Evolutionary conservation across 2,329 filamentous ascomycete genomes (phyloP), one percentile per base, ranked within the genome.

Genomic region (Trichoderma sp.): DNA sequence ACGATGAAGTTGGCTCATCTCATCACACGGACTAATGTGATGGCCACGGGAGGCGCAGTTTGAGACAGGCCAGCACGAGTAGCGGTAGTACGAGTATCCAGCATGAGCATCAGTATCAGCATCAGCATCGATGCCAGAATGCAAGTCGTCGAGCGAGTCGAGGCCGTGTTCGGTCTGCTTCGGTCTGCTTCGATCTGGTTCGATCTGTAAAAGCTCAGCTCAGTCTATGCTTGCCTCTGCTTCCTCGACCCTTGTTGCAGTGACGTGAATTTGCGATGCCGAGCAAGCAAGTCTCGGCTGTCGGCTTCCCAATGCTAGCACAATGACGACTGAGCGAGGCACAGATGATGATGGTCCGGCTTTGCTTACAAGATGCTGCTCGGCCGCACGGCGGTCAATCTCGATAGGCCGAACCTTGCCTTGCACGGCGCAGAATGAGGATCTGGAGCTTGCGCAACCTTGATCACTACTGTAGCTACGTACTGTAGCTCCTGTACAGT

Each of bases 381-480:
- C 67, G 67, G 67, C 54, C 67, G 35, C 67, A 69, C 22, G 39
- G 50, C 67, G 67, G 67, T 69, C 67, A 69, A 67, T 67, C 67
- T 67, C 59, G 57, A 45, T 58, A 19, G 39, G 52, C 63, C 56
- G 53, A 37, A 50, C 48, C 52, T 48, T 45, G 45, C 35, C 39
- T 63, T 58, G 25, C 58, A 54, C 67, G 45, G 37, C 67, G 70
- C 72, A 72, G 70, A 60, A 70, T 68, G 67, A 64, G 53, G 68
- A 72, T 74, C 70, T 71, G 25, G 70, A 72, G 71, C 72, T 74
- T 72, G 70, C 63, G 71, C 72, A 71, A 63, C 68, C 70, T 72
- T 70, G 69, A 71, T 74, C 73, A 74, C 72, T 71, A 68, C 69
- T 68, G 70, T 53, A 29, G 45, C 69, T 71, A 35, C 56, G 65